Conservation (phyloP, 1,284 basidiomycete species). For the Leccinum fallax region DNA sequence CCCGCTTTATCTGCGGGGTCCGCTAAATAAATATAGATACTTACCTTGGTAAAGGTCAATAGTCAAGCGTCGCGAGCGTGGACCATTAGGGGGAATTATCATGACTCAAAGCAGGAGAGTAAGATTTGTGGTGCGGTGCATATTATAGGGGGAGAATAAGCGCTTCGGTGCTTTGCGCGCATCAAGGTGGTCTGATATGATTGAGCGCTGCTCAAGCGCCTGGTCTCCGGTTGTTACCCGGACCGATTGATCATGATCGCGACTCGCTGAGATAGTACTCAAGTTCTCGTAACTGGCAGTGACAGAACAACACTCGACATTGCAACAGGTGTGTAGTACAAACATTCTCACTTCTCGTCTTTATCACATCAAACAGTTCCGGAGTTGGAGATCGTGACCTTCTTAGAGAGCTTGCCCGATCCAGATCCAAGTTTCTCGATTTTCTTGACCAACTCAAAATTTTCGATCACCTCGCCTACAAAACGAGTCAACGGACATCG, state of each 20-base stretch:
- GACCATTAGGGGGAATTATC: background rate
- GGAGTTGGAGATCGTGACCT: conserved; percentile 53
- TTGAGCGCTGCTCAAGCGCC: background rate
- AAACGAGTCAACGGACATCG: background rate
- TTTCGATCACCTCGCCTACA: conserved; percentile 64
- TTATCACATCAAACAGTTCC: conserved; percentile 48
- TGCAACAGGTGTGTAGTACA: background rate
- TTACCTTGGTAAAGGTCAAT: background rate
- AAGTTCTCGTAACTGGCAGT: background rate
- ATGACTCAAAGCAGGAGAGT: background rate
- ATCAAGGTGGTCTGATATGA: background rate
- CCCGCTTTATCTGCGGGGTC: background rate
- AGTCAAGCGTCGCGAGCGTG: background rate
- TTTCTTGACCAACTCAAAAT: conserved; percentile 59
- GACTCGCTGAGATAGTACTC: background rate
- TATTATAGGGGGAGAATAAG: background rate
- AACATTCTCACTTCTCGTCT: background rate
- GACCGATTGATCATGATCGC: background rate
- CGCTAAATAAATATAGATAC: background rate
- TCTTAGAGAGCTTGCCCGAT: conserved; percentile 48
- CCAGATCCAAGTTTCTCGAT: conserved; percentile 64
- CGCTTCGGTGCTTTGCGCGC: background rate
- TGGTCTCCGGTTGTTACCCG: background rate
- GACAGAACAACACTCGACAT: background rate
- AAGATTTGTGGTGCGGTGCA: background rate